phyloP scores from a whole-genome alignment of 129 eudicot genomes.

The Lonicera japonica region DNA sequence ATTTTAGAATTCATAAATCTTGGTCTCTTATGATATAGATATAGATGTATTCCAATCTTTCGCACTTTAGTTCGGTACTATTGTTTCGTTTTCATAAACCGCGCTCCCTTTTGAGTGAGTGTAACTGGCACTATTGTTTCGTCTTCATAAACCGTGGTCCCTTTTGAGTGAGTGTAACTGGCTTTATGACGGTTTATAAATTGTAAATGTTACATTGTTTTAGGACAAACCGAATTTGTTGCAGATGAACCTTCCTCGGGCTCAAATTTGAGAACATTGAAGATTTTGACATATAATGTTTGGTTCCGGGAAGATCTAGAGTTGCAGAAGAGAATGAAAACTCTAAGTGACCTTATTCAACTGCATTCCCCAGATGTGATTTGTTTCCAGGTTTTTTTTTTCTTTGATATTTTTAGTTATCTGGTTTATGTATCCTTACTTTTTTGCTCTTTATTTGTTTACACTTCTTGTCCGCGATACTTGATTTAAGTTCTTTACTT shows the following conservation, averaged over 20 bases:
- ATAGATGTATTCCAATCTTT: no score
- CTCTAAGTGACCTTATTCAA: conserved; percentile 68
- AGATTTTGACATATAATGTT: conserved; percentile 81
- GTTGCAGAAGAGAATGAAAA: conserved; percentile 67
- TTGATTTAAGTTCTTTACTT: no score
- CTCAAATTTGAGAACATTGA: conserved; percentile 23
- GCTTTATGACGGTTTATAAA: not conserved
- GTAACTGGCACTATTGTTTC: no score
- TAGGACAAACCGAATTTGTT: not conserved
- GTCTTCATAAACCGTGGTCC: no score
- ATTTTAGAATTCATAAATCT: no score
- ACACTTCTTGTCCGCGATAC: no score
- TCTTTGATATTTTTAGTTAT: no score
- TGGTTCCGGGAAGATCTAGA: conserved; percentile 92
- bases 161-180: no score
- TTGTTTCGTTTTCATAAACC: no score
- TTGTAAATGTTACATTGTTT: not conserved
- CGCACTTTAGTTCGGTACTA: no score
- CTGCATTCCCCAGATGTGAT: conserved; percentile 74
- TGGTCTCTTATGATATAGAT: no score
- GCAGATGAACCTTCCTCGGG: conserved; percentile 23
- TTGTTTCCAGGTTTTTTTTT: conserved; percentile 67
- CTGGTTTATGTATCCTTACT: not conserved
- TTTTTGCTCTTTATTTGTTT: not conserved
- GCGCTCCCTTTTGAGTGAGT: no score